These are phyloP conservation scores for Aspergillus fumigatiaffinis DNA, from an alignment of 2,329 filamentous ascomycete genomes.

Conservation along the genomic window DNA sequence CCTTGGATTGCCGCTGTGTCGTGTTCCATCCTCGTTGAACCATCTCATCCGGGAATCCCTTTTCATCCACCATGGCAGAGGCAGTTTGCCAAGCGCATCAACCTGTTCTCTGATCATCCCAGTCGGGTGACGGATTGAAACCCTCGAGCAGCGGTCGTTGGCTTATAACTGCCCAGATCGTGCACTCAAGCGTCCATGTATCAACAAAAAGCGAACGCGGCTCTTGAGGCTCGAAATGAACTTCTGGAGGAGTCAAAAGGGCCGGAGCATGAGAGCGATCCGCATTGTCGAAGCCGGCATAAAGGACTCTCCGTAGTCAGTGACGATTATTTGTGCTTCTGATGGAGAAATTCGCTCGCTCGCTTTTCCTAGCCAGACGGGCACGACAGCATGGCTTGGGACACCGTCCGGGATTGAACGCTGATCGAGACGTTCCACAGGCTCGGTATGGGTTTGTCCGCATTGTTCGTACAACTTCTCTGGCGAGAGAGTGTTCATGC, in stretches of 20 bases:
- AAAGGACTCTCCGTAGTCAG: constrained; percentile 26
- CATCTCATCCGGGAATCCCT: constrained; percentile 17
- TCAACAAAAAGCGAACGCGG: constrained; percentile 31
- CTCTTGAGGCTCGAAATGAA: constrained; percentile 25
- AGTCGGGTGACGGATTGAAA: constrained; percentile 16
- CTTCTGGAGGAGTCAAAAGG: constrained; percentile 28
- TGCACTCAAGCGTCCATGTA: constrained; percentile 23
- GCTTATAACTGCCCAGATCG: constrained; percentile 32
- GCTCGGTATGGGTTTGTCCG: constrained; percentile 12
- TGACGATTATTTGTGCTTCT: constrained; percentile 18
- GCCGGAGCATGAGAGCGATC: constrained; percentile 15
- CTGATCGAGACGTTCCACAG: constrained; percentile 13
- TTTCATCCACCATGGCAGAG: constrained; percentile 18
- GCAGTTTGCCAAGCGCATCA: constrained; percentile 23
- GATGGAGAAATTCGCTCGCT: constrained; percentile 18
- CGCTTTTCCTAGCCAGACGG: constrained; percentile 20
- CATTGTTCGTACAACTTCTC: constrained; percentile 15
- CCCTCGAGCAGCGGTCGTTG: constrained; percentile 20
- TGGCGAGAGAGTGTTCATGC: constrained; percentile 13
- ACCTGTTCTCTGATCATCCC: constrained; percentile 23
- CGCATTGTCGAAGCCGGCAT: constrained; percentile 6
- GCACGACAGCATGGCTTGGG: constrained; percentile 15
- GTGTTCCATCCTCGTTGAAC: constrained; percentile 21
- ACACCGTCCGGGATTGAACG: constrained; percentile 13
- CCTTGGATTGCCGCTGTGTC: constrained; percentile 1